Evolutionary conservation across 2,329 filamentous ascomycete genomes (phyloP), one percentile per base, ranked within the genome.

Genomic region (Lachnellula subtilissima): DNA sequence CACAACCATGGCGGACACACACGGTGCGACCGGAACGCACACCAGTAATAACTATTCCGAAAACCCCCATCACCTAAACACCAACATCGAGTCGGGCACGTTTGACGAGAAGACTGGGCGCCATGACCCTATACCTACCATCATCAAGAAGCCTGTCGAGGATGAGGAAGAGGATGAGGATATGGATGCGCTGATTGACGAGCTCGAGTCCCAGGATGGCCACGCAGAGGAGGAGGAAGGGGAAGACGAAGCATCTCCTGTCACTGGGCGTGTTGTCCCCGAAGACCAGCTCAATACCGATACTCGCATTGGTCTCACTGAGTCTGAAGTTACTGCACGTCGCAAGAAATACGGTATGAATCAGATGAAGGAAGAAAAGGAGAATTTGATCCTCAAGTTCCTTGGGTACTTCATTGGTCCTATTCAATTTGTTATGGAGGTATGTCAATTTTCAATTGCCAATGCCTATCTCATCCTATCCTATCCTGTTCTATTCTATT

Each of bases 361-460:
- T 72, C 85, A 90, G 72, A 91, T 96, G 88, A 91, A 89, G 75
- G 89, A 95, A 75, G 88, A 93, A 77, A 91, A 91, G 76, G 87
- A 91, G 75, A 95, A 92, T 69, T 69, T 91, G 56, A 74, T 92
- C 59, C 80, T 94, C 68, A 94, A 95, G 78, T 95, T 96, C 74
- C 68, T 84, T 22, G 79, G 81, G 66, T 94, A 89, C 77, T 95
- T 95, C 73, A 78, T 94, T 54, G 91, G 91, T 64, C 91, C 91
- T 23, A 93, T 96, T 64, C 91, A 95, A 72, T 93, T 93, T 74
- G 91, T 96, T 71, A 96, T 96, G 91, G 89, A 93, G 85, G 87
- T 87, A 72, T 70, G 83, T 73, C 43, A 53, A 54, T 49, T 55
- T 56, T 35, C 52, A 54, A 57, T 60, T 58, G 51, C 54, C 53